These are phyloP conservation scores for Pezicula carpinea DNA, from an alignment of 2,329 filamentous ascomycete genomes.

Conservation along the genomic window DNA sequence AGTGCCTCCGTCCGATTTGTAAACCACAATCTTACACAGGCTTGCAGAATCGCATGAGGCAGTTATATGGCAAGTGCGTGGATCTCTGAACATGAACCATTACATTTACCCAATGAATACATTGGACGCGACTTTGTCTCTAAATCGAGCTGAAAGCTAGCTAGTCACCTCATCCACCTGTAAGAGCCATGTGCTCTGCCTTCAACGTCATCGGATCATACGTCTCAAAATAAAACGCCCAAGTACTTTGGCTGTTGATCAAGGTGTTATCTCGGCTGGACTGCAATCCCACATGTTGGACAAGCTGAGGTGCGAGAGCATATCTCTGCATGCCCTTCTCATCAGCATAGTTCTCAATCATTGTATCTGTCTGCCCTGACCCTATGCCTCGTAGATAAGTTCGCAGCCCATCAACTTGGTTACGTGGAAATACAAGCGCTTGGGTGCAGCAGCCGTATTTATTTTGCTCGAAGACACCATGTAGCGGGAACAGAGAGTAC, in stretches of 20 bases:
- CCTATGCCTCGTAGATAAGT: slow-evolving; percentile 10
- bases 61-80: too few species aligned
- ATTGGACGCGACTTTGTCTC: too few species aligned
- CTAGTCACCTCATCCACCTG: not conserved
- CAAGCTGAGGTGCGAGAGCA: slow-evolving; percentile 33
- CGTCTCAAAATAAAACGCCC: slow-evolving; percentile 15
- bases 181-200: slow-evolving; percentile 4
- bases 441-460: slow-evolving; percentile 16
- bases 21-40: too few species aligned
- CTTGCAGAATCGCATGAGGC: too few species aligned
- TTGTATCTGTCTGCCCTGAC: slow-evolving; percentile 27
- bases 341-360: slow-evolving; percentile 31
- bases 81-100: too few species aligned
- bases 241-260: slow-evolving; percentile 12
- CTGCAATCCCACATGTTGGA: slow-evolving; percentile 32
- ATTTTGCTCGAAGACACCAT: slow-evolving; percentile 11
- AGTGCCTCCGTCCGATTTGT: too few species aligned
- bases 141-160: not conserved
- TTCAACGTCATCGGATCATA: slow-evolving; percentile 8
- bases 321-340: slow-evolving; percentile 28
- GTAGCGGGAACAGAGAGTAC: slow-evolving; percentile 11
- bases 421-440: slow-evolving; percentile 13
- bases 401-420: slow-evolving; percentile 5
- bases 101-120: too few species aligned
- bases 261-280: slow-evolving; percentile 12